phyloP scores from a whole-genome alignment of 805 yeast species.

The Ogataea minuta region DNA sequence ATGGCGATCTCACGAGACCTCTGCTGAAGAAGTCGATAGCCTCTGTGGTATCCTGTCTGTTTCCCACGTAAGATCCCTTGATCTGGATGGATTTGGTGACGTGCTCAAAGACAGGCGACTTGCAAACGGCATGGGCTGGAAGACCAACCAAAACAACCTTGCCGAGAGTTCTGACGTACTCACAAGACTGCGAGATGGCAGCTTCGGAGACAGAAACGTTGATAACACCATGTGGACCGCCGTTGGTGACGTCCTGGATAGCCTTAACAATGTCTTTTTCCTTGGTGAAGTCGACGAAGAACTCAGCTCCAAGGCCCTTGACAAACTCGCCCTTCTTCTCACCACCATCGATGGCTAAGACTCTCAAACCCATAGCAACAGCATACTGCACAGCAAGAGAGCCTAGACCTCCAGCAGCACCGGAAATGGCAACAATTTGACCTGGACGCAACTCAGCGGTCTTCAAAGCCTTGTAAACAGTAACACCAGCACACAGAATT shows the following conservation, averaged over 20 bases:
- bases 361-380: slow-evolving; percentile 70
- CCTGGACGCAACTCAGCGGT: slow-evolving; percentile 70
- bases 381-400: slow-evolving; percentile 75
- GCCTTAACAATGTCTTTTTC: slow-evolving; percentile 42
- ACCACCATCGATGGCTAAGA: slow-evolving; percentile 73
- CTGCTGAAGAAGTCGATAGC: slow-evolving; percentile 69
- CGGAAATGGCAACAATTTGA: slow-evolving; percentile 72
- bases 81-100: slow-evolving; percentile 72
- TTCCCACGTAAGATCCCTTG: slow-evolving; percentile 84
- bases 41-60: slow-evolving; percentile 82
- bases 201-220: slow-evolving; percentile 58
- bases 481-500: slow-evolving; percentile 85
- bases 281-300: slow-evolving; percentile 52
- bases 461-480: slow-evolving; percentile 87
- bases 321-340: slow-evolving; percentile 57
- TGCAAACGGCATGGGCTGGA: slow-evolving; percentile 75
- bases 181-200: slow-evolving; percentile 54
- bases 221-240: slow-evolving; percentile 66
- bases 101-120: slow-evolving; percentile 66
- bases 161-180: slow-evolving; percentile 58
- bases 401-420: slow-evolving; percentile 85
- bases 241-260: slow-evolving; percentile 42
- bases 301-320: slow-evolving; percentile 61
- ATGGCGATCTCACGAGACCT: slow-evolving; percentile 63
- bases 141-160: slow-evolving; percentile 64